Evolutionary conservation across 2,329 filamentous ascomycete genomes (phyloP).

Genomic region (Cladophialophora chaetospira): DNA sequence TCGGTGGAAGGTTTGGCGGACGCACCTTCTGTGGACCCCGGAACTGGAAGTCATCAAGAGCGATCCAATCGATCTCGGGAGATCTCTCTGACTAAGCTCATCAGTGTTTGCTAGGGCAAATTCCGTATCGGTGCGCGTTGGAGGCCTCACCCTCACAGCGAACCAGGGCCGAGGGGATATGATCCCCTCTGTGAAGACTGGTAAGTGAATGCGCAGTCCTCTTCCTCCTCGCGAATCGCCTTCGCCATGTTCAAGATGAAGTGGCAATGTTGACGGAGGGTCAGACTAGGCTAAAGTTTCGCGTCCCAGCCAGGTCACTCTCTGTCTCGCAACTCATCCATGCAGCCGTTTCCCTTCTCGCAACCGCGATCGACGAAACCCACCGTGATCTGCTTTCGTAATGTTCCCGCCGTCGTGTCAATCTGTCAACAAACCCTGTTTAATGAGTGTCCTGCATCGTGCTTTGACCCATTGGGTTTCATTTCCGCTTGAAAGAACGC

Average conservation of each 20-base stretch:
- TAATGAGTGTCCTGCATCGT: neutral
- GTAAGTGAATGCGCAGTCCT: neutral
- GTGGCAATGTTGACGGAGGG: neutral
- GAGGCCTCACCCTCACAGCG: too few relatives aligned
- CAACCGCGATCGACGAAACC: conserved; percentile 4
- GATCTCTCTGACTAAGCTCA: neutral
- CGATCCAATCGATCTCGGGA: neutral
- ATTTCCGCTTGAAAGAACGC: conserved; percentile 7
- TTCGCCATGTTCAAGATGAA: neutral
- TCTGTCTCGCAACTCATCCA: neutral
- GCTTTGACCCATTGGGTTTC: neutral
- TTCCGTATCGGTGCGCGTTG: too few relatives aligned
- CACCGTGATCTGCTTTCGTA: conserved; percentile 2
- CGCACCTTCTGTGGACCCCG: neutral
- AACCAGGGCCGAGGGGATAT: too few relatives aligned
- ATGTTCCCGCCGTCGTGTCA: neutral
- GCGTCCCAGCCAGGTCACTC: neutral
- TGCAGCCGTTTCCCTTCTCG: neutral
- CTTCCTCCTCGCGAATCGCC: neutral
- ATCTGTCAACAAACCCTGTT: neutral
- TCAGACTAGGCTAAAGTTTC: neutral
- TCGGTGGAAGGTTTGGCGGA: neutral
- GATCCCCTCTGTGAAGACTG: neutral
- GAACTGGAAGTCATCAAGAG: neutral
- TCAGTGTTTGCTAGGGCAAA: neutral